A percentile compares a stretch with the other conserved stretches of the same genome.
These are phyloP conservation scores for Zasmidium citrigriseum DNA, from an alignment of 2,329 filamentous ascomycete genomes.

Conservation along the genomic window DNA sequence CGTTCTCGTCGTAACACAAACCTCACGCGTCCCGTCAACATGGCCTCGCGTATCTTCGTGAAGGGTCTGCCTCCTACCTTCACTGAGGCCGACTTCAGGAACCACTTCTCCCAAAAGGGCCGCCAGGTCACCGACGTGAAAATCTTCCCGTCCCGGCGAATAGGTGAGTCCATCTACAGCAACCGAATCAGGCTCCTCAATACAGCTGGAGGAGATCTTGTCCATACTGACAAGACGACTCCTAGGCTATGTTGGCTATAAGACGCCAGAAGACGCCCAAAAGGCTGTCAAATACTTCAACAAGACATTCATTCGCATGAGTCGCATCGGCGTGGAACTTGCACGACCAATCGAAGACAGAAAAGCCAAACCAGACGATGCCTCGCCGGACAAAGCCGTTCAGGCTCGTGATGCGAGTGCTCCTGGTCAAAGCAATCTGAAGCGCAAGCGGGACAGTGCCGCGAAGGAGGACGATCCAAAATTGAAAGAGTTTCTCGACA, in stretches of 20 bases:
- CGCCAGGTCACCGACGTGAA: constrained; percentile 86
- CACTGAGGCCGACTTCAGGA: constrained; percentile 79
- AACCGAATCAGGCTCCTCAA: not conserved
- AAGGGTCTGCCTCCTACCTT: constrained; percentile 80
- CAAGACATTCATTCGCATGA: constrained; percentile 92
- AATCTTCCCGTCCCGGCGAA: constrained; percentile 83
- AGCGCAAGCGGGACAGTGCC: constrained; percentile 66
- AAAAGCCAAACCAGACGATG: not conserved
- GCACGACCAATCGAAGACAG: constrained; percentile 68
- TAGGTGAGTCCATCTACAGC: constrained; percentile 41
- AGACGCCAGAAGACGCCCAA: constrained; percentile 74
- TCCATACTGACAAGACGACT: not conserved
- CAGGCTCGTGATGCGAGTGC: constrained; percentile 8
- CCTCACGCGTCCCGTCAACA: constrained; percentile 46
- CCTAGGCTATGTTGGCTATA: constrained; percentile 86
- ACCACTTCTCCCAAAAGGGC: constrained; percentile 76
- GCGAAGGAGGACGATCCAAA: constrained; percentile 61
- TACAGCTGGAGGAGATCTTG: not conserved
- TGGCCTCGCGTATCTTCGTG: constrained; percentile 75
- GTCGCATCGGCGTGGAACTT: constrained; percentile 85
- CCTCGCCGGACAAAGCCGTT: no score
- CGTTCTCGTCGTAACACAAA: not conserved
- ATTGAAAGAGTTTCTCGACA: constrained; percentile 79
- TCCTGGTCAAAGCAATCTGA: constrained; percentile 47
- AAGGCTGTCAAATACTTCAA: constrained; percentile 94